Base-by-base conservation (phyloP, 768 basidiomycete genomes). In the Xerocomus potaroensis region DNA sequence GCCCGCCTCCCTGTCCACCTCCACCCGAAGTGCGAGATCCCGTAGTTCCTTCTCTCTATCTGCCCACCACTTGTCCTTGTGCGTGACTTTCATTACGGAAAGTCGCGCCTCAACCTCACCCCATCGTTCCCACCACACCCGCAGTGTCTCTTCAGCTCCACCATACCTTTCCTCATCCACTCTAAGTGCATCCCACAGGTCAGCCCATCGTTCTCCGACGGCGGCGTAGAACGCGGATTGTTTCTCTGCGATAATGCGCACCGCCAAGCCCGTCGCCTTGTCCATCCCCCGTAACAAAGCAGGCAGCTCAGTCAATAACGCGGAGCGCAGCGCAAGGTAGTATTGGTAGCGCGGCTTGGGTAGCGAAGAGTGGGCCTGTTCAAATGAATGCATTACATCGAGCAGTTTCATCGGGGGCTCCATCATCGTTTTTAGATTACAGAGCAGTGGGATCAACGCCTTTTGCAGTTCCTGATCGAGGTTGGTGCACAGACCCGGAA, bases 131-230 rank as follows among this genome's bases (percentile, higher is more conserved):
- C 73, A 71, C 88, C 89, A 91, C 9, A 89, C 84, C 0, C 71
- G 71, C 22, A 81, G 58, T 16, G 89, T 91, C 70, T 90, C 88
- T 8, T 73, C 75, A 5, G 75, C 74, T 8, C 80, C 83, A 1
- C 76, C 80, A 50, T 82, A 83, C 69, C 76, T 64, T 68, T 85
- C 83, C 2, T 81, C 83, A 16, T 86, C 85, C 4, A 84, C 80
- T 9, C 76, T 69, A 15, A 87, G 66, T 60, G 84, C 86, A 49
- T 90, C 85, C 89, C 89, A 91, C n/a, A 91, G 66, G n/a, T 81
- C 82, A 2, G 72, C 75, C 89, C 89, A 91, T 23, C 76, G 70
- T 41, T 79, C 78, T 34, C 76, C 72, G 6, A 86, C 75, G 31
- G 77, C 77, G 14, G 63, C 49, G 70, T 79, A 91, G 57, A 84